A percentile compares a stretch with the other conserved stretches of the same genome.
Conservation (phyloP, 2,329 filamentous ascomycete genomes). For the Fusarium sp. region DNA sequence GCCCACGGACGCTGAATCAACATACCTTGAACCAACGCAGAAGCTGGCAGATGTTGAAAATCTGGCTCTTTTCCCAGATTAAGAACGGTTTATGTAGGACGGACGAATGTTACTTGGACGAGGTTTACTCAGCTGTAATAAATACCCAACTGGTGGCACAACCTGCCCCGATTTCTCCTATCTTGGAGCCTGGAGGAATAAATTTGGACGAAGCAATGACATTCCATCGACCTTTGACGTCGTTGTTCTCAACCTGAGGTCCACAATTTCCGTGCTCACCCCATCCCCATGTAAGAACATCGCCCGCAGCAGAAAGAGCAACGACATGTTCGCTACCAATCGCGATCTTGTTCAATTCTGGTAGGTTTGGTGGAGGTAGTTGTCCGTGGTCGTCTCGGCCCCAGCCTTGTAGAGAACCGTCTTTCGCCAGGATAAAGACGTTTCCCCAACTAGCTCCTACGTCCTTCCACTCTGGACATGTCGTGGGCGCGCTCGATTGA, state of each 20-base stretch:
- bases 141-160: conserved; percentile 89
- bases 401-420: conserved; percentile 77
- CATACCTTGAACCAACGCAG: conserved; percentile 77
- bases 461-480: conserved; percentile 71
- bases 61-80: conserved; percentile 60
- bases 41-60: conserved; percentile 75
- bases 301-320: conserved; percentile 73
- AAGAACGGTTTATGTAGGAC: conserved; percentile 13
- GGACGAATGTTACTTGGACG: conserved; percentile 19
- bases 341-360: conserved; percentile 73
- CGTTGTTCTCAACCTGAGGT: conserved; percentile 70
- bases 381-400: conserved; percentile 90
- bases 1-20: conserved; percentile 49
- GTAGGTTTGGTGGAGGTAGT: conserved; percentile 73
- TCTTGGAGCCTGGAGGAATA: conserved; percentile 64
- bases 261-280: conserved; percentile 98
- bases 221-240: conserved; percentile 79
- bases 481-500: conserved; percentile 67
- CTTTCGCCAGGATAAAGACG: conserved; percentile 75
- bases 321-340: conserved; percentile 93
- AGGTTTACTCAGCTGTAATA: conserved; percentile 46
- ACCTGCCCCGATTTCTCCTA: conserved; percentile 80
- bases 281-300: conserved; percentile 92
- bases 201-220: conserved; percentile 71
- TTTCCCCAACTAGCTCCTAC: conserved; percentile 86